A percentile compares a stretch with the other conserved stretches of the same genome.
Conservation (phyloP, 1,284 basidiomycete species). For the Wallemia hederae region DNA sequence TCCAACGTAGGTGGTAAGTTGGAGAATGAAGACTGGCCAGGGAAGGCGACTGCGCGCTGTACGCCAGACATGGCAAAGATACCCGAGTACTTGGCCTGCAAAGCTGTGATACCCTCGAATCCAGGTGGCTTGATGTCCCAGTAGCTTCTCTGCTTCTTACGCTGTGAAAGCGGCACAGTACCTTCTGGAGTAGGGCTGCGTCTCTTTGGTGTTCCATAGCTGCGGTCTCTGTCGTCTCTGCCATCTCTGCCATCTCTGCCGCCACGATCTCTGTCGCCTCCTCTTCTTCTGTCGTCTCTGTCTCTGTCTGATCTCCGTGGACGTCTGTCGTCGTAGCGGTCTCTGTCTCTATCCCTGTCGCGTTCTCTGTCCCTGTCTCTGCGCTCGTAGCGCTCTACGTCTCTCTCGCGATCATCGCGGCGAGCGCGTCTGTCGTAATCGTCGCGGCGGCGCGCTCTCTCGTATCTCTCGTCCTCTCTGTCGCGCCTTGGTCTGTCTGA, state of each 20-base stretch:
- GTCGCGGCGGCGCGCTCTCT: constrained; percentile 13
- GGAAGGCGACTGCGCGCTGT: constrained; percentile 4
- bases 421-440: constrained; percentile 17
- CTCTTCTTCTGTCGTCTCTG: constrained; percentile 7
- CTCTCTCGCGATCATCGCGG: constrained; percentile 16
- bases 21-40: constrained; percentile 6
- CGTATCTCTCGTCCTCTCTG: not conserved
- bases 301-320: constrained; percentile 13
- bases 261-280: constrained; percentile 10
- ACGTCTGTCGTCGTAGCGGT: constrained; percentile 5
- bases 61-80: constrained; percentile 7
- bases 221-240: constrained; percentile 6
- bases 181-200: constrained; percentile 75
- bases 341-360: constrained; percentile 14
- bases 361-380: constrained; percentile 15
- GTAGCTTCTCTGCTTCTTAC: constrained; percentile 56
- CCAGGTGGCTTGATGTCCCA: constrained; percentile 92
- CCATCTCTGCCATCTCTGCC: constrained; percentile 8
- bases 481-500: not conserved
- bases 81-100: constrained; percentile 94
- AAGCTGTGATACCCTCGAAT: constrained; percentile 74
- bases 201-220: constrained; percentile 33
- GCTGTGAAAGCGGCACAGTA: constrained; percentile 48
- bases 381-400: constrained; percentile 16
- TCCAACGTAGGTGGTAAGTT: constrained; percentile 15